Evolutionary conservation across 1,284 basidiomycete genomes (phyloP), one percentile per base, ranked within the genome.

Genomic region (Cryptococcus sp.): DNA sequence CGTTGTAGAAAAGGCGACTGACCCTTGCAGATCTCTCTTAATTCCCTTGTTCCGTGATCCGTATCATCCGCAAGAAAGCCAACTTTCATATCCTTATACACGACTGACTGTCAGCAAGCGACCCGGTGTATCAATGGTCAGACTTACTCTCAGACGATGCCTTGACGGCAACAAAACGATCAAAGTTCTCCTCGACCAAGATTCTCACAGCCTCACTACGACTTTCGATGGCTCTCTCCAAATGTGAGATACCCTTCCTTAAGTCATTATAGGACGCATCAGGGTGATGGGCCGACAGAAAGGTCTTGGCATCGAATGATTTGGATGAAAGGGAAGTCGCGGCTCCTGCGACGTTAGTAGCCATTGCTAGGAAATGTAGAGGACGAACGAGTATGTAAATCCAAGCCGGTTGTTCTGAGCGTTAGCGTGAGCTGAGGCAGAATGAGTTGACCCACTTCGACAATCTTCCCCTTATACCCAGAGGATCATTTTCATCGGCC

Each of bases 131-230:
- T 23, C 18, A 37, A 39, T 49, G 22, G 28, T 16, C n/a, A 11
- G 42, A 67, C 81, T 59, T 69, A 91, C 92, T 89, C 76, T 97
- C 94, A 10, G 89, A 94, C 11, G 89, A 90, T 14, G 91, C 90
- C 69, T 99, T 99, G 56, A 99, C 94, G 3, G 91, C 88, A 11
- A 98, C 94, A 67, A 98, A 98, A 22, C 91, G 81, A 76, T 98
- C 93, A 77, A 98, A 98, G 75, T 98, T 97, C 66, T 97, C 91
- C 74, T 98, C 91, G 21, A 99, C 96, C 40, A 99, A 80, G 22
- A 96, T 85, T 47, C 92, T 82, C 55, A 98, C 86, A 22, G 93
- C 94, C 64, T 94, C 91, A 1, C 90, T 92, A 31, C 93, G 83
- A 3, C 85, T 82, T 65, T 96, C 92, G 56, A 96, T 85, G 16